These are phyloP conservation scores for Phaeosphaeriaceae sp. DNA, from an alignment of 2,329 filamentous ascomycete species.

Conservation along the genomic window DNA sequence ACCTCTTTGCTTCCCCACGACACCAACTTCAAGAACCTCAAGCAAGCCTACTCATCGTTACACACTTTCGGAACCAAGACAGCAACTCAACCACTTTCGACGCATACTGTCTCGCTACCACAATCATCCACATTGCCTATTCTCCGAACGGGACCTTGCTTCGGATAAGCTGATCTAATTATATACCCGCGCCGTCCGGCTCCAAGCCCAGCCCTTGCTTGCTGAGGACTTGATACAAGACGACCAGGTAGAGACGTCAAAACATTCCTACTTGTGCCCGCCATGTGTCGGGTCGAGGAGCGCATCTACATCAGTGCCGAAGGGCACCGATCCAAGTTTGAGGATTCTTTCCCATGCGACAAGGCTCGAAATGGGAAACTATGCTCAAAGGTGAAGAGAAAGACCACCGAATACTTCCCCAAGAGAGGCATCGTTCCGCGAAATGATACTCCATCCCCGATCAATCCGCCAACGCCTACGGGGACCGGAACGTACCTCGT, in stretches of 20 bases:
- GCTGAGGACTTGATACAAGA: constrained; percentile 16
- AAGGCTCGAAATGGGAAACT: constrained; percentile 25
- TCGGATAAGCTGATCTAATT: constrained; percentile 25
- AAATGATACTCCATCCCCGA: constrained; percentile 38
- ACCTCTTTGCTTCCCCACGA: constrained; percentile 5
- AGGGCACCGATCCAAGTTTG: constrained; percentile 31
- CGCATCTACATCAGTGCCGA: constrained; percentile 35
- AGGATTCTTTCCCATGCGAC: constrained; percentile 34
- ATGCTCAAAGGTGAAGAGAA: constrained; percentile 34
- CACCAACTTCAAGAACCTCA: not conserved
- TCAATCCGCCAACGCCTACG: constrained; percentile 41
- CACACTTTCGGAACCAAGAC: not conserved
- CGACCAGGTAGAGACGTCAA: not conserved
- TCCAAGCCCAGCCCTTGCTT: constrained; percentile 16
- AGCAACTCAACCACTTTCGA: not conserved
- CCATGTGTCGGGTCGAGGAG: constrained; percentile 44
- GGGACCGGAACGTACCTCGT: constrained; percentile 30
- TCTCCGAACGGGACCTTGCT: constrained; percentile 27
- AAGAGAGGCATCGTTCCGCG: constrained; percentile 20
- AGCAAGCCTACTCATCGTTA: not conserved
- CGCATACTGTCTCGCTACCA: not conserved
- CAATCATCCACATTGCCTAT: constrained; percentile 20
- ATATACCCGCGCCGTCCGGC: constrained; percentile 12
- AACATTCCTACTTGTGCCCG: constrained; percentile 4
- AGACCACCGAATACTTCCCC: constrained; percentile 31